Evolutionary conservation across 192 early-diverging fungal genomes (phyloP).

Genomic region (Podila epigama): DNA sequence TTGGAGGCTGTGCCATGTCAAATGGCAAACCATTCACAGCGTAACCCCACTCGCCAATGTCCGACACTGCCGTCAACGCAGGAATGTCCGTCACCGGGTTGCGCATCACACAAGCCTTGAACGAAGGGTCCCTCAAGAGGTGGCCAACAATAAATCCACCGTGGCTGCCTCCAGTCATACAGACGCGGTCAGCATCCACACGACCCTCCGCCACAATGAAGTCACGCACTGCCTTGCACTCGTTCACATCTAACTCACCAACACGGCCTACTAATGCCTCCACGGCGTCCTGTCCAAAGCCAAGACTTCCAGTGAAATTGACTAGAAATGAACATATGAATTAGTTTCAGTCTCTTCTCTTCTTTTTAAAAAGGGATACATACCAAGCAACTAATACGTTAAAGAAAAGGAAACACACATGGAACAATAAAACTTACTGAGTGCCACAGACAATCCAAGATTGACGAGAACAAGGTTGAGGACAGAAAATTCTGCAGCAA

Average conservation of each 20-base stretch:
- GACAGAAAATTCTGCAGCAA: slow-evolving; percentile 60
- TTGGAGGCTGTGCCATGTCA: slow-evolving; percentile 53
- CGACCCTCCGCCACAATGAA: slow-evolving; percentile 48
- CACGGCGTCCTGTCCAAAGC: slow-evolving; percentile 77
- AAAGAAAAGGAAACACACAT: too few species aligned
- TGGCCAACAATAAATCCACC: slow-evolving; percentile 72
- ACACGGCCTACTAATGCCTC: slow-evolving; percentile 68
- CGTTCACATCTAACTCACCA: slow-evolving; percentile 72
- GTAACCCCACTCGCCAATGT: slow-evolving; percentile 80
- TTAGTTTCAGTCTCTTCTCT: not conserved
- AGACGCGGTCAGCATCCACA: slow-evolving; percentile 59
- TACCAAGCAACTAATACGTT: too few species aligned
- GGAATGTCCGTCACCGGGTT: slow-evolving; percentile 69
- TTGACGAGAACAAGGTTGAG: slow-evolving; percentile 53
- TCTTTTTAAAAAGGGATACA: too few species aligned
- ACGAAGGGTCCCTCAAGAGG: slow-evolving; percentile 62
- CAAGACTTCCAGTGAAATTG: slow-evolving; percentile 83
- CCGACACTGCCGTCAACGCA: slow-evolving; percentile 61
- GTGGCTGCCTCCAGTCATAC: slow-evolving; percentile 77
- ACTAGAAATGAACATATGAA: slow-evolving; percentile 35
- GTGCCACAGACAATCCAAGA: slow-evolving; percentile 69
- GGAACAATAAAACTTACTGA: slow-evolving; percentile 16
- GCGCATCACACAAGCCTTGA: slow-evolving; percentile 67
- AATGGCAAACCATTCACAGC: slow-evolving; percentile 70
- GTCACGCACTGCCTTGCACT: slow-evolving; percentile 60